These are phyloP conservation scores for Eucalyptus erythrocorys DNA, from an alignment of 345 rosid genomes.

Conservation along the genomic window DNA sequence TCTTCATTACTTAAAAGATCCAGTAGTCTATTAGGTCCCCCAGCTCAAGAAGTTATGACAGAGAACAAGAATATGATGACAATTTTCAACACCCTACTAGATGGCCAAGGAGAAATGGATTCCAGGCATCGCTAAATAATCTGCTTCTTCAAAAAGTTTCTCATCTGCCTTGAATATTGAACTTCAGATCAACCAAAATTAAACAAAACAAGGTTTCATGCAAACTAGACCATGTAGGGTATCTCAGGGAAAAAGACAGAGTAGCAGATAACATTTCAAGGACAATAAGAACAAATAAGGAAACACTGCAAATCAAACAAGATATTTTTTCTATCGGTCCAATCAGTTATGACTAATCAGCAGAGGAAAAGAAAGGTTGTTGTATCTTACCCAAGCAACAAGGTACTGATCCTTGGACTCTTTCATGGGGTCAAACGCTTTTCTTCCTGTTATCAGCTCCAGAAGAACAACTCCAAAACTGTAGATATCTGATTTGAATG, in stretches of 20 bases:
- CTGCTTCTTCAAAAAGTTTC: neutral
- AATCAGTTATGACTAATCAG: neutral
- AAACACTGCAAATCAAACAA: neutral
- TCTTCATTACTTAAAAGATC: neutral
- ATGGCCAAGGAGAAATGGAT: neutral
- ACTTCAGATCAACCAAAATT: neutral
- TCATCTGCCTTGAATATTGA: neutral
- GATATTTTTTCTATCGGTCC: neutral
- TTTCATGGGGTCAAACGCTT: slow-evolving; percentile 25
- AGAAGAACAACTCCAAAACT: slow-evolving; percentile 38
- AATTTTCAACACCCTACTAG: neutral
- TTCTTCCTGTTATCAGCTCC: slow-evolving; percentile 37
- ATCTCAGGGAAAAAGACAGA: neutral
- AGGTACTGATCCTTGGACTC: slow-evolving; percentile 20
- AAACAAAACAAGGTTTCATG: neutral
- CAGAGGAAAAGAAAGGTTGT: neutral
- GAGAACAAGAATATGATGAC: neutral
- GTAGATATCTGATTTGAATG: slow-evolving; percentile 30
- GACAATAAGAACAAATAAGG: neutral
- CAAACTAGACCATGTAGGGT: neutral
- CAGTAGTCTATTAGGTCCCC: neutral
- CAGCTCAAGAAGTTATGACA: neutral
- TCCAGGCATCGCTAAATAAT: neutral
- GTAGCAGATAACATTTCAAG: neutral
- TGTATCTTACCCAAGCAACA: slow-evolving; percentile 28